Conservation (phyloP, 208 protist genomes). For the Leishmania turanica region DNA sequence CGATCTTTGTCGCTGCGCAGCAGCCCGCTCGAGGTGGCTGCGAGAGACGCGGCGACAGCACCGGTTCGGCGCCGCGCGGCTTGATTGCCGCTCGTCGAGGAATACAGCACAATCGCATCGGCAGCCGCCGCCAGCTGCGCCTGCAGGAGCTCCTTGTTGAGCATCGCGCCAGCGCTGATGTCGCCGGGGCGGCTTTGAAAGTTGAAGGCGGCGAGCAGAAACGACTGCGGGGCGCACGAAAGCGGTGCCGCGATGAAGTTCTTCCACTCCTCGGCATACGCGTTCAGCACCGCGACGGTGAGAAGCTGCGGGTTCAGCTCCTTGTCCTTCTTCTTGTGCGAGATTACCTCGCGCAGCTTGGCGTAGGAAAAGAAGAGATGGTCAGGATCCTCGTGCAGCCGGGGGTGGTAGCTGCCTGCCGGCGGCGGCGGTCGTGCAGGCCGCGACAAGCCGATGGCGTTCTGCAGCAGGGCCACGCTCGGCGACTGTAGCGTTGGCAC, state of each 20-base stretch:
- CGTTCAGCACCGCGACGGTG: slow-evolving; percentile 76
- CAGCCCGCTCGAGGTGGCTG: slow-evolving; percentile 13
- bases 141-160: slow-evolving; percentile 89
- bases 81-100: slow-evolving; percentile 27
- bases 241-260: slow-evolving; percentile 75
- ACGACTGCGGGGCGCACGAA: slow-evolving; percentile 65
- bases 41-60: not conserved
- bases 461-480: slow-evolving; percentile 75
- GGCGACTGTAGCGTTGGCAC: slow-evolving; percentile 79
- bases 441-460: slow-evolving; percentile 50
- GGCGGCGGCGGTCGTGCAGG: slow-evolving; percentile 40
- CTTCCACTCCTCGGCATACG: slow-evolving; percentile 85
- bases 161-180: slow-evolving; percentile 35
- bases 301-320: slow-evolving; percentile 67
- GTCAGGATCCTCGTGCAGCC: slow-evolving; percentile 70
- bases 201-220: slow-evolving; percentile 78
- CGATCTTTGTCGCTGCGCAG: slow-evolving; percentile 26
- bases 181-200: slow-evolving; percentile 45
- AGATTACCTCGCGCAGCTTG: slow-evolving; percentile 79
- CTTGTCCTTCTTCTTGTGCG: slow-evolving; percentile 67
- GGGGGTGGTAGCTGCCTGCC: slow-evolving; percentile 34
- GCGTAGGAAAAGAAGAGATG: slow-evolving; percentile 86
- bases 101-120: slow-evolving; percentile 41
- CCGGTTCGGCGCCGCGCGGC: slow-evolving; percentile 29
- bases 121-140: slow-evolving; percentile 75